Base-by-base conservation (phyloP, 306 rosid species). In the Fragaria ananassa region DNA sequence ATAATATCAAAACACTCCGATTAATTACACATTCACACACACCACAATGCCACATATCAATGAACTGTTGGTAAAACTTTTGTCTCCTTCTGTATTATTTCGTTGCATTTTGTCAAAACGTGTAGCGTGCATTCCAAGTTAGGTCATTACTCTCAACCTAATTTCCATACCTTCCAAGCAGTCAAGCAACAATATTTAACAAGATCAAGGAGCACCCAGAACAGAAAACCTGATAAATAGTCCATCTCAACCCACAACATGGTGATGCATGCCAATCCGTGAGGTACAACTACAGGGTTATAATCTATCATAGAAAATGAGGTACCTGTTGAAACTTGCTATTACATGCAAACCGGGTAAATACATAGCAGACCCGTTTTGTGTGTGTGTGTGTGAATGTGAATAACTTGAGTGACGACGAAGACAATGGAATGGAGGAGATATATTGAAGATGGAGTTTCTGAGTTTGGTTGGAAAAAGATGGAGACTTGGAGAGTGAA, bases 41-140 rank as follows among this genome's bases (percentile, higher is more conserved):
- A 49, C 42, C 25, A 44, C 54, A 62, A 27, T 35, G 39, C 39
- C 39, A 35, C 39, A 35, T 35, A 27, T 8, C 41, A 35, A 54
- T 42, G 17, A n/a, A 62, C 11, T 15, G 27, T 34, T 68, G 46
- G 72, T 19, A 76, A 53, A 46, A 19, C 62, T 19, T 71, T 76
- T 46, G n/a, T 15, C 42, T 34, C 39, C 57, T 21, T 61, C 45
- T 27, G 27, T 27, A 27, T 49, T 64, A 47, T 46, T 67, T 41
- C 10, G 31, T 68, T 44, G 25, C 42, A 35, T 51, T 68, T 84
- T 90, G 84, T 82, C 89, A 79, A 78, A 78, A 6, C 62, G 74
- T 37, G 78, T 76, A 77, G 76, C 62, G 63, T 78, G 70, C 68
- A 63, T 61, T 56, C 19, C 23, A 72, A 53, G 62, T 39, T 15